Evolutionary conservation across 139 green algal species (phyloP).

Genomic region (Yamagishiella unicocca): DNA sequence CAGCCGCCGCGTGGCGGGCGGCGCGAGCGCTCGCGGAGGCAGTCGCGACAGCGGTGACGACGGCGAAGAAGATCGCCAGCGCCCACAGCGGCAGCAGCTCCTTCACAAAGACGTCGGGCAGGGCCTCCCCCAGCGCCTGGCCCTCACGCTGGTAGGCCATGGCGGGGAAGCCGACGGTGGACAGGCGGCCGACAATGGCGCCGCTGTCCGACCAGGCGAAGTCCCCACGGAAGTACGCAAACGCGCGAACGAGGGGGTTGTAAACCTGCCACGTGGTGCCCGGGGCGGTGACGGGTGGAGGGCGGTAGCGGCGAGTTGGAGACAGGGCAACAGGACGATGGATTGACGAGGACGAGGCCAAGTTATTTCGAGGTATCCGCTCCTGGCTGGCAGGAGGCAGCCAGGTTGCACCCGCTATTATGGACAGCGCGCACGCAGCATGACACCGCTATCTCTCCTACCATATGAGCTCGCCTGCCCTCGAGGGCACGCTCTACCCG

Average conservation of each 20-base stretch:
- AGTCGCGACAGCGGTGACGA: background rate
- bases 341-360: no score
- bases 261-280: constrained; percentile 32
- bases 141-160: constrained; percentile 30
- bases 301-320: no score
- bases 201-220: constrained; percentile 15
- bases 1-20: background rate
- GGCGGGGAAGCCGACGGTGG: constrained; percentile 35
- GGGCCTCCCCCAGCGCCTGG: background rate
- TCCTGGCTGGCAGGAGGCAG: no score
- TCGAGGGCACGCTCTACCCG: no score
- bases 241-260: constrained; percentile 16
- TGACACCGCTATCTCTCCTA: no score
- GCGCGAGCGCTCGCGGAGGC: background rate
- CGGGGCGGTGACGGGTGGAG: no score
- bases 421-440: no score
- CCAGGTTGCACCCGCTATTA: no score
- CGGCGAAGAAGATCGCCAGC: constrained; percentile 8
- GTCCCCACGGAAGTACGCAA: constrained; percentile 8
- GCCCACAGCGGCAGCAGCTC: constrained; percentile 48
- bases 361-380: no score
- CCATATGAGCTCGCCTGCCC: no score
- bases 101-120: constrained; percentile 1
- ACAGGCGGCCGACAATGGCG: constrained; percentile 10
- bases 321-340: no score